phyloP scores from a whole-genome alignment of 2,329 filamentous ascomycete genomes.

The Triangularia verruculosa region DNA sequence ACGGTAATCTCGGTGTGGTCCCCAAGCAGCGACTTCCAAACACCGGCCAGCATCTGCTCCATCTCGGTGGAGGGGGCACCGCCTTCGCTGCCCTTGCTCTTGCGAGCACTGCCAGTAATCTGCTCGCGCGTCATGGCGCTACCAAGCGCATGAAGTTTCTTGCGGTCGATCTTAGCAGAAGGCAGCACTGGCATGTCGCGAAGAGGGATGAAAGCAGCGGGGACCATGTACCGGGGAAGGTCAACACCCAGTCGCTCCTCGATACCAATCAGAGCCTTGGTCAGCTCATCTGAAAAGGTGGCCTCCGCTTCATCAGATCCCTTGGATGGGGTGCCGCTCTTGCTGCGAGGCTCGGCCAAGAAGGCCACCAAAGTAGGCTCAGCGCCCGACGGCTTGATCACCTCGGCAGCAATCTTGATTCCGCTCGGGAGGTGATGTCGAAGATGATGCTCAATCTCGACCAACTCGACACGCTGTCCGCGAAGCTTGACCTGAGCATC shows the following conservation, averaged over 20 bases:
- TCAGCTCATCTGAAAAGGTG: conserved; percentile 19
- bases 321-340: not conserved
- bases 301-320: conserved; percentile 18
- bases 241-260: conserved; percentile 19
- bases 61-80: conserved; percentile 29
- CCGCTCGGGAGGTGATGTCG: conserved; percentile 38
- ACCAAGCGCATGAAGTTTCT: conserved; percentile 37
- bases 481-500: conserved; percentile 59
- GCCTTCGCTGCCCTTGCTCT: not conserved
- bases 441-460: conserved; percentile 46
- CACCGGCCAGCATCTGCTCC: conserved; percentile 33
- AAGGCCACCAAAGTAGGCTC: conserved; percentile 34
- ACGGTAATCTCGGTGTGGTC: conserved; percentile 30
- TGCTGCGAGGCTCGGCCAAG: conserved; percentile 19
- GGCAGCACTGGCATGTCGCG: conserved; percentile 40
- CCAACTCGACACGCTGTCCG: conserved; percentile 56
- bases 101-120: conserved; percentile 4
- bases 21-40: conserved; percentile 32
- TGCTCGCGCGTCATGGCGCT: conserved; percentile 18
- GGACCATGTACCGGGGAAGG: conserved; percentile 38
- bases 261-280: conserved; percentile 19
- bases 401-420: conserved; percentile 45
- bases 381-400: conserved; percentile 36
- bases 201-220: conserved; percentile 42
- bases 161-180: conserved; percentile 46